Percentiles rank a stretch among this genome's conserved stretches.
Evolutionary conservation across 345 rosid genomes (phyloP).

Genomic region (Melastoma malabathricum): DNA sequence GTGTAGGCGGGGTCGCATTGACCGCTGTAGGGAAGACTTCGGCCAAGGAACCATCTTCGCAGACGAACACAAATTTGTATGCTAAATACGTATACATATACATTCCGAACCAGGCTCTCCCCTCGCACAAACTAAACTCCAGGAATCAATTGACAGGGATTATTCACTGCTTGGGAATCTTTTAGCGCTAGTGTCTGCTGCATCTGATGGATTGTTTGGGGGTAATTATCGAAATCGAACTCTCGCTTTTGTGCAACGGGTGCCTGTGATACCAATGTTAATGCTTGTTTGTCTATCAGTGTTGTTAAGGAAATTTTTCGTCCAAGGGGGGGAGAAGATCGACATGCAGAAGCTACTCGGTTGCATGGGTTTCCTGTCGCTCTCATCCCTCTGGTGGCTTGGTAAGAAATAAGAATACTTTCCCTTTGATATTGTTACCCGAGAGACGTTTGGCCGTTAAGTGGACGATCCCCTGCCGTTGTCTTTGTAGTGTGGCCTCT

Average conservation of each 20-base stretch:
- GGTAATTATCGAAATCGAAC: conserved; percentile 10
- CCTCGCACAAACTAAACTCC: no score
- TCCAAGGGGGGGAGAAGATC: conserved; percentile 24
- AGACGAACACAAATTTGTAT: conserved; percentile 12
- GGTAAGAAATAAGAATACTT: conserved; percentile 11
- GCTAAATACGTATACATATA: not conserved
- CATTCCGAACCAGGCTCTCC: no score
- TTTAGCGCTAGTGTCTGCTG: conserved; percentile 27
- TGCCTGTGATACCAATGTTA: no score
- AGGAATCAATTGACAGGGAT: conserved; percentile 5
- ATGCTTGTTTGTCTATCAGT: conserved; percentile 13
- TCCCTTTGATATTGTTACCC: not conserved
- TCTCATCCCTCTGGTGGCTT: conserved; percentile 32
- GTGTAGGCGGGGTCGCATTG: conserved; percentile 37
- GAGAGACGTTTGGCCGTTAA: not conserved
- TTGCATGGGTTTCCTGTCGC: conserved; percentile 24
- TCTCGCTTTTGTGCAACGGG: no score
- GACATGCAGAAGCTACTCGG: conserved; percentile 38
- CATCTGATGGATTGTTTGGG: conserved; percentile 25
- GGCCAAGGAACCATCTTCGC: conserved; percentile 12
- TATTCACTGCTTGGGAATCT: conserved; percentile 26
- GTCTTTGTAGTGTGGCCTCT: conserved; percentile 29
- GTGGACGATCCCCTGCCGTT: not conserved
- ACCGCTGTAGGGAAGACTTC: conserved; percentile 30
- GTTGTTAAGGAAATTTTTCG: conserved; percentile 29